These are phyloP conservation scores for Rhinocladiella mackenziei DNA, from an alignment of 2,329 filamentous ascomycete genomes.

Conservation along the genomic window DNA sequence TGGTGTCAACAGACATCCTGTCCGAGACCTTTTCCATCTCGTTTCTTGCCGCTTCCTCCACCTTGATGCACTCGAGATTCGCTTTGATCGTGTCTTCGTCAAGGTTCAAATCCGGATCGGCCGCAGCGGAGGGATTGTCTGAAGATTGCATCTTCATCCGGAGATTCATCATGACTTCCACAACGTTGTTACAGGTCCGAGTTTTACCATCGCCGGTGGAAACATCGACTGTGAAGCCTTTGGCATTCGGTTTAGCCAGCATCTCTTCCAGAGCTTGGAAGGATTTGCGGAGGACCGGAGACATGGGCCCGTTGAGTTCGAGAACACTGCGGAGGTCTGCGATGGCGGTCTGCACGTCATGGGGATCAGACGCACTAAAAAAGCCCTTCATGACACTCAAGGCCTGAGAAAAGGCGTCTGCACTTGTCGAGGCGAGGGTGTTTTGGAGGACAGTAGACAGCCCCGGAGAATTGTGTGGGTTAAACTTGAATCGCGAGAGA, in stretches of 20 bases:
- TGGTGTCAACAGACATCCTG: conserved; percentile 16
- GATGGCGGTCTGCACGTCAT: conserved; percentile 26
- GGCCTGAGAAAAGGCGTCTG: conserved; percentile 25
- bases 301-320: conserved; percentile 25
- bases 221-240: conserved; percentile 14
- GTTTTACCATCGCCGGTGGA: conserved; percentile 15
- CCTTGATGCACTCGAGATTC: conserved; percentile 23
- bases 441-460: conserved; percentile 20
- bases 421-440: conserved; percentile 14
- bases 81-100: conserved; percentile 23
- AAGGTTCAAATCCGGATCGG: conserved; percentile 11
- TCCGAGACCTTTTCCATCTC: conserved; percentile 21
- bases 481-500: conserved; percentile 16
- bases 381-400: conserved; percentile 25
- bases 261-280: conserved; percentile 27
- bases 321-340: conserved; percentile 25
- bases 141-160: conserved; percentile 15
- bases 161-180: conserved; percentile 25
- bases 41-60: conserved; percentile 23
- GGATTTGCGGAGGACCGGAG: conserved; percentile 22
- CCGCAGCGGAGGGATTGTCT: conserved; percentile 5
- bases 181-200: conserved; percentile 19
- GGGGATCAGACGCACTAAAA: conserved; percentile 25
- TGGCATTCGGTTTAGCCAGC: conserved; percentile 18
- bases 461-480: conserved; percentile 9